These are phyloP conservation scores for Crataegus laevigata DNA, from an alignment of 306 rosid genomes.

Conservation along the genomic window DNA sequence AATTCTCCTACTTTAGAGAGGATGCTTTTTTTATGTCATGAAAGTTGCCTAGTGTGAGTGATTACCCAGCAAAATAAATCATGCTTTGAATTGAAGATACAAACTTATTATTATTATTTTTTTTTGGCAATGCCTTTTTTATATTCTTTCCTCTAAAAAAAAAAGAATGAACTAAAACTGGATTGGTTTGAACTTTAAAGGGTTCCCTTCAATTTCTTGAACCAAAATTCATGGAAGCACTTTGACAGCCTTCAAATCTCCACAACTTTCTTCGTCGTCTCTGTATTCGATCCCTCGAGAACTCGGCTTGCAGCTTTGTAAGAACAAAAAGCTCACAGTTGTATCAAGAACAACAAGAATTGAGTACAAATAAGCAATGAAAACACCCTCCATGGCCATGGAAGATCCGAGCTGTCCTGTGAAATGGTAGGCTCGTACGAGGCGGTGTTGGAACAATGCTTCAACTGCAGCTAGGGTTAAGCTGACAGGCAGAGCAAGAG, in stretches of 20 bases:
- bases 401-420: slow-evolving; percentile 28
- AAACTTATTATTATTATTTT: neutral
- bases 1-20: neutral
- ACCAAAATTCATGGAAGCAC: slow-evolving; percentile 32
- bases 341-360: slow-evolving; percentile 66
- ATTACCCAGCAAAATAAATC: slow-evolving; percentile 8
- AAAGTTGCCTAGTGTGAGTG: slow-evolving; percentile 6
- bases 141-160: neutral
- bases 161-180: neutral
- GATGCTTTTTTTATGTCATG: neutral
- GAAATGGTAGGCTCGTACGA: slow-evolving; percentile 38
- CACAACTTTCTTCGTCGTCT: slow-evolving; percentile 28
- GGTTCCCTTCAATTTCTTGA: neutral
- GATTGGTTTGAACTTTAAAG: neutral
- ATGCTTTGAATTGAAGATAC: neutral
- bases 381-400: slow-evolving; percentile 51
- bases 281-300: slow-evolving; percentile 21
- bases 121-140: neutral
- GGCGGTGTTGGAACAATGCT: slow-evolving; percentile 74
- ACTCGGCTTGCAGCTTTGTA: slow-evolving; percentile 41
- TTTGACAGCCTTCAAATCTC: slow-evolving; percentile 26
- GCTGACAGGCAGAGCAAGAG: slow-evolving; percentile 62
- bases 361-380: slow-evolving; percentile 75
- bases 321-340: slow-evolving; percentile 57
- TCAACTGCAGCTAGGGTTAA: slow-evolving; percentile 64